A percentile compares a stretch with the other conserved stretches of the same genome.
These are phyloP conservation scores for Fusarium staphyleae DNA, from an alignment of 2,329 filamentous ascomycete species.

Conservation along the genomic window DNA sequence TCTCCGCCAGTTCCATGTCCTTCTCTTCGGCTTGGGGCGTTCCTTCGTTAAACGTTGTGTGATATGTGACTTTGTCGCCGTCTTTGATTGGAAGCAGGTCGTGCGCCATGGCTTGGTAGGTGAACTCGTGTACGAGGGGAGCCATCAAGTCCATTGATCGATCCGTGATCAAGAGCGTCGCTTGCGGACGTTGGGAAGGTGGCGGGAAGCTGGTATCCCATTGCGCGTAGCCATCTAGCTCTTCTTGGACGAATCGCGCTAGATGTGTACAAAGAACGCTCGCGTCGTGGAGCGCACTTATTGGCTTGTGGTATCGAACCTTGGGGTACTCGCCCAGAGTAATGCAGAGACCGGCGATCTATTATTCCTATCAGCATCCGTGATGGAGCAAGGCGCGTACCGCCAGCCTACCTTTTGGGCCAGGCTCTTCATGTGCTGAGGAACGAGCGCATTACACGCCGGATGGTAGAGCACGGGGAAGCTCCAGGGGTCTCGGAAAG, in stretches of 20 bases:
- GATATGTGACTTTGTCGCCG: conserved; percentile 85
- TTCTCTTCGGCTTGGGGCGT: conserved; percentile 76
- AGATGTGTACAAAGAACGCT: conserved; percentile 86
- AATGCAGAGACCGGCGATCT: conserved; percentile 74
- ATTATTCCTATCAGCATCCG: conserved; percentile 4
- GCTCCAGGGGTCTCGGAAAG: conserved; percentile 93
- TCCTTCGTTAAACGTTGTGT: conserved; percentile 79
- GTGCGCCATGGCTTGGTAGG: conserved; percentile 98
- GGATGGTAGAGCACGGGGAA: conserved; percentile 94
- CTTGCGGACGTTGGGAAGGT: conserved; percentile 76
- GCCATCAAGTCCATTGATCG: conserved; percentile 91
- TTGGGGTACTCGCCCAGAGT: conserved; percentile 92
- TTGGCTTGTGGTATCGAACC: conserved; percentile 88
- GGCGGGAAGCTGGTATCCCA: conserved; percentile 87
- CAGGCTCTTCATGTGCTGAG: conserved; percentile 80
- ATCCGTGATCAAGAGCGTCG: conserved; percentile 86
- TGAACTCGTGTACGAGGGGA: conserved; percentile 93
- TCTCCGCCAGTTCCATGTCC: conserved; percentile 89
- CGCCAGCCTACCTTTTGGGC: conserved; percentile 77
- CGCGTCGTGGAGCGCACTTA: conserved; percentile 80
- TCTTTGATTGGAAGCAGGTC: conserved; percentile 90
- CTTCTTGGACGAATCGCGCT: conserved; percentile 88
- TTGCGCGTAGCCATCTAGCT: conserved; percentile 87
- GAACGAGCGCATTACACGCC: conserved; percentile 82
- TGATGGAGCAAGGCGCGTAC: not conserved